Base-by-base conservation (phyloP, 176 grass and related monocot genomes). In the Avena sativa region DNA sequence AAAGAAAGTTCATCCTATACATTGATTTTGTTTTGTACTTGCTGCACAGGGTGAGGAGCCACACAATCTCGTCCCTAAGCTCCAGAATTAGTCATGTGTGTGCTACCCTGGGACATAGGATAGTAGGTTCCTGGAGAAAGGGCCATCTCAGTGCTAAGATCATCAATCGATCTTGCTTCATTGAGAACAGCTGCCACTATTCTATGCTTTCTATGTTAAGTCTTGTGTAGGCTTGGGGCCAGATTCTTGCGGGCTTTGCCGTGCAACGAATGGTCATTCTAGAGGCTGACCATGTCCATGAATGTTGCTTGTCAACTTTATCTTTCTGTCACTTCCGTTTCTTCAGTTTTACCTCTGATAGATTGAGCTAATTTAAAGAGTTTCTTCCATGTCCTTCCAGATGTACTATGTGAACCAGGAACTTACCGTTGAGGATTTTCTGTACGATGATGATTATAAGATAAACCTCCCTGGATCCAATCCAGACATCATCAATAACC, bases 401-500 rank as follows among this genome's bases (percentile, higher is more conserved):
- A 84, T 87, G 85, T 97, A 92, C 81, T 97, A 92, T 92, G 91
- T 94, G 48, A 94, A 92, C 47, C 92, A 91, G 86, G 95, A 93
- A 75, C 92, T 91, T 76, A 88, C 88, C 2, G 86, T 91, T 78
- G 92, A 97, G 76, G 88, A 93, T 87, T 94, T 92, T 78, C 86
- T 97, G 21, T 97, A 92, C 13, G 40, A 92, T 46, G 88, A 97
- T 78, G 83, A 91, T 81, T 93, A 89, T 85, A 93, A 93, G 84
- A 89, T 88, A 88, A 88, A 91, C 62, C 81, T 93, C 87, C 74
- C 76, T 82, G 87, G 71, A 56, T 86, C 86, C 69, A 82, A 87
- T 85, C 73, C 79, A n/a, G 84, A 94, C 85, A 72, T 90, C 49
- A 85, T 98, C 65, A 92, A 71, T 83, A 86, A 91, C 60, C 52